Conservation (phyloP, 2,329 filamentous ascomycete species). For the Aspergillus brasiliensis region DNA sequence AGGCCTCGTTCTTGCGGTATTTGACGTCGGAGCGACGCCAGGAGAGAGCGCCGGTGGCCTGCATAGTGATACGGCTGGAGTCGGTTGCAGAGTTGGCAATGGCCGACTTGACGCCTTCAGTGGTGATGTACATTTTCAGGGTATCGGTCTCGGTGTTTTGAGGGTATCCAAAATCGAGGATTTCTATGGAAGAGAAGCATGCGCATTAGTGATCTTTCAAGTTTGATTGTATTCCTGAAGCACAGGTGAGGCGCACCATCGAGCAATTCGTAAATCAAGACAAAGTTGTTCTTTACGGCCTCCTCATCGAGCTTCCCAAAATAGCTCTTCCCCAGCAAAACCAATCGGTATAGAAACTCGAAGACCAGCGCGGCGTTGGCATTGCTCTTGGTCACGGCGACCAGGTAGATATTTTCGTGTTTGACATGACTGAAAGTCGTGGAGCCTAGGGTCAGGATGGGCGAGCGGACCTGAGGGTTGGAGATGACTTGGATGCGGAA, state of each 20-base stretch:
- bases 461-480: constrained; percentile 94
- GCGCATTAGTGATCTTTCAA: background rate
- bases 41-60: constrained; percentile 93
- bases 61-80: constrained; percentile 98
- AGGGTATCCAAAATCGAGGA: constrained; percentile 97
- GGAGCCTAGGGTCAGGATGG: constrained; percentile 93
- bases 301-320: constrained; percentile 99
- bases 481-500: constrained; percentile 99
- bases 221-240: background rate
- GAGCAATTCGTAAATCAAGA: constrained; percentile 93
- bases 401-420: constrained; percentile 98
- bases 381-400: constrained; percentile 98
- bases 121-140: constrained; percentile 99
- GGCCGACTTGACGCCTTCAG: constrained; percentile 92
- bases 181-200: constrained; percentile 63
- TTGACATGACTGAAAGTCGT: constrained; percentile 99
- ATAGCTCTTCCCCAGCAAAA: constrained; percentile 88
- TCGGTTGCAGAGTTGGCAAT: constrained; percentile 71
- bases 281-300: constrained; percentile 99
- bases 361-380: constrained; percentile 98
- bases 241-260: constrained; percentile 64
- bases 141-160: constrained; percentile 99
- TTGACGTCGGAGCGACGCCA: constrained; percentile 98
- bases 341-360: constrained; percentile 92
- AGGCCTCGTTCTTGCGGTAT: constrained; percentile 99